phyloP scores from a whole-genome alignment of 805 yeast species.

The Tetrapisispora arboricola region DNA sequence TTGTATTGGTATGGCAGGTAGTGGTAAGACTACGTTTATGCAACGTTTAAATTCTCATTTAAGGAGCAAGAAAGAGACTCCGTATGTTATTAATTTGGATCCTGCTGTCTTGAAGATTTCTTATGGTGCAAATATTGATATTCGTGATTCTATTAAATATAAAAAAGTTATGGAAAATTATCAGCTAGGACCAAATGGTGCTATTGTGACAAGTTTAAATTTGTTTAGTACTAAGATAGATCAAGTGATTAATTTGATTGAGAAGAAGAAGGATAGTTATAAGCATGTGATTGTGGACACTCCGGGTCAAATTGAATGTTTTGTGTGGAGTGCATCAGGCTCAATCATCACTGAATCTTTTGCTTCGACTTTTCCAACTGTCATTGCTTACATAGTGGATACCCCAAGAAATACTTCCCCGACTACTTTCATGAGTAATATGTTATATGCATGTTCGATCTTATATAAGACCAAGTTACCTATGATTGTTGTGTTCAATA shows the following conservation, averaged over 20 bases:
- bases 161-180: slow-evolving; percentile 95
- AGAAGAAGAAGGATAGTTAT: slow-evolving; percentile 50
- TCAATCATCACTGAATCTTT: slow-evolving; percentile 92
- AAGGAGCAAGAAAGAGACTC: slow-evolving; percentile 57
- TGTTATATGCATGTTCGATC: slow-evolving; percentile 96
- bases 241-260: slow-evolving; percentile 80
- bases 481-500: slow-evolving; percentile 92
- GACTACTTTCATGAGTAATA: slow-evolving; percentile 93
- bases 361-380: slow-evolving; percentile 92
- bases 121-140: slow-evolving; percentile 87
- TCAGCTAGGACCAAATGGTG: slow-evolving; percentile 95
- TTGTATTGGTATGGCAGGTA: slow-evolving; percentile 62
- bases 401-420: slow-evolving; percentile 94
- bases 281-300: slow-evolving; percentile 84
- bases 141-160: slow-evolving; percentile 90
- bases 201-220: slow-evolving; percentile 90
- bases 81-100: slow-evolving; percentile 88
- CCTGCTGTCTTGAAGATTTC: slow-evolving; percentile 96
- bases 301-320: slow-evolving; percentile 98
- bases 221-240: slow-evolving; percentile 91
- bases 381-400: slow-evolving; percentile 90
- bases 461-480: slow-evolving; percentile 93
- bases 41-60: slow-evolving; percentile 87
- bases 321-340: slow-evolving; percentile 97
- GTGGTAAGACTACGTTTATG: slow-evolving; percentile 97